Evolutionary conservation across 768 basidiomycete genomes (phyloP).

Genomic region (Asterophora lycoperdoides): DNA sequence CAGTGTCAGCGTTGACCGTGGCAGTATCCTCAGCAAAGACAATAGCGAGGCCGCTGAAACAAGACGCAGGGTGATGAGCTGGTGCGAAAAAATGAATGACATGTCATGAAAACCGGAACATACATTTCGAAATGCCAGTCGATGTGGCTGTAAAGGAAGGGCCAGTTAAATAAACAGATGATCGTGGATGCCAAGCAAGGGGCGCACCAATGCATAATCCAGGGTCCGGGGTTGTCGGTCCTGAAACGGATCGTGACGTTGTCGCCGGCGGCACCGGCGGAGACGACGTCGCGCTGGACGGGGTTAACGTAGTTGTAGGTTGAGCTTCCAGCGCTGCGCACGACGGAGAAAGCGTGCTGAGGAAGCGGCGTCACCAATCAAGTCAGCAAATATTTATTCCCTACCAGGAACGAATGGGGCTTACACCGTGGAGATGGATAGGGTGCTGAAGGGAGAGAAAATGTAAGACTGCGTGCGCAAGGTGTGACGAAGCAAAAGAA

Average conservation of each 20-base stretch:
- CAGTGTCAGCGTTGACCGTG: not conserved
- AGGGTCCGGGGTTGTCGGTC: conserved; percentile 35
- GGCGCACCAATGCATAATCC: conserved; percentile 11
- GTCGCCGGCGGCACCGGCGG: conserved; percentile 13
- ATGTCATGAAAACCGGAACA: no score
- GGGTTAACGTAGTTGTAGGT: conserved; percentile 43
- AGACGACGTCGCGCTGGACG: conserved; percentile 24
- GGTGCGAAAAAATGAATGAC: no score
- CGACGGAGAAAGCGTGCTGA: conserved; percentile 34
- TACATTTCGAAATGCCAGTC: not conserved
- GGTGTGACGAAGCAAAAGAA: not conserved
- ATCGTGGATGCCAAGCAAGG: not conserved
- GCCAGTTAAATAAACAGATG: no score
- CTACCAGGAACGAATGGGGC: not conserved
- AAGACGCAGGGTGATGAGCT: no score
- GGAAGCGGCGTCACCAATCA: not conserved
- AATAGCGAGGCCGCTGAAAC: not conserved
- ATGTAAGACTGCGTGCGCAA: not conserved
- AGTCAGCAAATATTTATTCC: not conserved
- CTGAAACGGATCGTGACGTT: conserved; percentile 37
- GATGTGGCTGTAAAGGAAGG: conserved; percentile 3
- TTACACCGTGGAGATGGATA: conserved; percentile 27
- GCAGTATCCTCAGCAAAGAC: not conserved
- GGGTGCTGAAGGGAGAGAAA: conserved; percentile 15
- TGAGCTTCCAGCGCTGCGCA: conserved; percentile 27